Base-by-base conservation (phyloP, 2,329 filamentous ascomycete genomes). In the Canariomyces notabilis region DNA sequence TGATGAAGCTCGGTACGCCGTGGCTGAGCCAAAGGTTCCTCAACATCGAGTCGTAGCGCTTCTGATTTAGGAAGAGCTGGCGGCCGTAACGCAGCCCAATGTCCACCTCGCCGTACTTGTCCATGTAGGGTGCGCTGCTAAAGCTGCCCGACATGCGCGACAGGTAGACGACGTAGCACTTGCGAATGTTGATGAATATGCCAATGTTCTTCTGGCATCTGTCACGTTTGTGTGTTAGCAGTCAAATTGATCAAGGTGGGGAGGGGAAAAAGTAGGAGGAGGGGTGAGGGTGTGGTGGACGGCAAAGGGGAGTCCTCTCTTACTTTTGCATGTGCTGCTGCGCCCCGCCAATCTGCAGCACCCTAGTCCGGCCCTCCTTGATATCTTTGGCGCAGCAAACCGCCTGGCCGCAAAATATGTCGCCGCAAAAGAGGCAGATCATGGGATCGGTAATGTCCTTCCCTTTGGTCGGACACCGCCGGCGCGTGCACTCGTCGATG, bases 101-200 rank as follows among this genome's bases (percentile, higher is more conserved):
- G 66, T 98, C 93, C 4, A 89, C 87, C 73, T 98, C 93, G 55
- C 94, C 94, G 63, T 96, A 94, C 62, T 87, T 86, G 67, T 98
- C 93, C 53, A 97, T 84, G 65, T 97, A 98, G 0, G 93, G 93
- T 4, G 93, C 91, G 34, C 84, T 79, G 53, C 85, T 83, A 72
- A 86, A 98, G 20, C 86, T 89, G 32, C 93, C 93, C 37, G 87
- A 86, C 23, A 76, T 73, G 49, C 84, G 81, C 68, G 95, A 89
- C 45, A 95, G 73, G 65, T 95, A 95, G 50, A 95, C 80, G 33
- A 95, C 82, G 57, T 85, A 88, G 70, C 94, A 97, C 71, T 97
- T 97, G 56, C 93, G 86, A 57, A 98, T 91, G 65, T 95, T 95
- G 65, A 98, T 85, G 70, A 94, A 97, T 26, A 96, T 73, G n/a